Percentiles rank a stretch among this genome's conserved stretches.
These are phyloP conservation scores for Candida chauliodis DNA, from an alignment of 805 yeast species.

Conservation along the genomic window DNA sequence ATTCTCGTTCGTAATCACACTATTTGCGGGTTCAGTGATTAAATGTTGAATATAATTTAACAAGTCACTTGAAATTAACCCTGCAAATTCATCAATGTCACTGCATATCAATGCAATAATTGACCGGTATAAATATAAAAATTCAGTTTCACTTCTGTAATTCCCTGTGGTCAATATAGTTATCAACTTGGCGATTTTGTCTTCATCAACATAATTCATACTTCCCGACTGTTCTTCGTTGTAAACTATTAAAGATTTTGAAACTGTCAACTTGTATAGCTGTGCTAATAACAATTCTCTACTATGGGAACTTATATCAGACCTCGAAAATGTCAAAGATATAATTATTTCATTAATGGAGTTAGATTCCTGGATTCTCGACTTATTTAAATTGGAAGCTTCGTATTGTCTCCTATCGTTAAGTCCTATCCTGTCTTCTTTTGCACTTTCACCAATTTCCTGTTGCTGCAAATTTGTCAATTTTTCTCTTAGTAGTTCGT, in stretches of 20 bases:
- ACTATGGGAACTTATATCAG: constrained; percentile 43
- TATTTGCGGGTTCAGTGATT: constrained; percentile 32
- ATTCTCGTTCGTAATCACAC: constrained; percentile 33
- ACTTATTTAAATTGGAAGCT: constrained; percentile 28
- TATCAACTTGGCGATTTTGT: constrained; percentile 29
- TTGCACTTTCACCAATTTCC: constrained; percentile 10
- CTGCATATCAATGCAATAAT: constrained; percentile 42
- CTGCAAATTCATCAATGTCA: constrained; percentile 50
- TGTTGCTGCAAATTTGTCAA: constrained; percentile 28
- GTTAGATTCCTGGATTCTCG: constrained; percentile 32
- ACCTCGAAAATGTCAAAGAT: constrained; percentile 39
- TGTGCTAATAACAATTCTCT: constrained; percentile 51
- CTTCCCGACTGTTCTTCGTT: constrained; percentile 36
- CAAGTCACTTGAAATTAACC: constrained; percentile 30
- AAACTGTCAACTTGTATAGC: constrained; percentile 44
- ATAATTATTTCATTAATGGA: constrained; percentile 44
- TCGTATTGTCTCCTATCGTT: constrained; percentile 13
- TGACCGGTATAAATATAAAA: constrained; percentile 38
- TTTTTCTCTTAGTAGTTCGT: constrained; percentile 30
- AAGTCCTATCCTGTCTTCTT: constrained; percentile 12
- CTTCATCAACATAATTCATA: constrained; percentile 36
- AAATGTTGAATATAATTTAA: constrained; percentile 21
- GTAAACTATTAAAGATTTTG: constrained; percentile 34
- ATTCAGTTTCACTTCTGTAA: constrained; percentile 38
- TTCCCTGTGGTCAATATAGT: constrained; percentile 29